Evolutionary conservation across 75 land plant species (phyloP), one percentile per base, ranked within the genome.

Genomic region (Sequoia sempervirens): DNA sequence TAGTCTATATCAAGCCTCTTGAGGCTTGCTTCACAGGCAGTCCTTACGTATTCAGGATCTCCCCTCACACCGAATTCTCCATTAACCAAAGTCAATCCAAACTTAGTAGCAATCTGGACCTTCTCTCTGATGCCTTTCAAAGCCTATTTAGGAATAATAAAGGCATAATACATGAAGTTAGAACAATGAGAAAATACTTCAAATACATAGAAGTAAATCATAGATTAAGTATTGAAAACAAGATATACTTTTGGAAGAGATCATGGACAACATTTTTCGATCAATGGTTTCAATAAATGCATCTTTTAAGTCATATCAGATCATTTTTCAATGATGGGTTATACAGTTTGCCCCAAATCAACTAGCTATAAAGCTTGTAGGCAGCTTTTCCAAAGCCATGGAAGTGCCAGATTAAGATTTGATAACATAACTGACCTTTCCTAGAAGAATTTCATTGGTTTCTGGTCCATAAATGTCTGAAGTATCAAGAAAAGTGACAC

Each of bases 71-170:
- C 70, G 45, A 79, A 15, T 9, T 75, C 17, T 38, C 23, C 50
- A n/a, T 34, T 80, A 2, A 4, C 83, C 26, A 8, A 43, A 13
- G 34, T 20, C 1, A 43, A 1, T 10, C 88, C 92, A 85, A 92
- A 92, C 82, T 90, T 90, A 15, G 92, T 88, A 1, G 93, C 93
- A 54, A 91, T 9, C 34, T 91, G 92, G n/a, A 91, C 82, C 66
- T 84, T 85, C 15, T 89, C 88, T 28, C 90, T 82, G 13, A 91
- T 74, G 28, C 85, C 82, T 85, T 91, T 92, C 75, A 94, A 45
- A 37, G 94, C 94, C 96, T 94, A 47, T 28, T 6, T 32, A 12
- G 1, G 18, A 73, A 34, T 2, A n/a, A n/a, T n/a, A n/a, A n/a
- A n/a, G n/a, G n/a, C 75, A 7, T 37, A 3, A 13, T 15, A 0